These are phyloP conservation scores for Astrocystis sublimbata DNA, from an alignment of 495 filamentous ascomycete species.

Conservation along the genomic window DNA sequence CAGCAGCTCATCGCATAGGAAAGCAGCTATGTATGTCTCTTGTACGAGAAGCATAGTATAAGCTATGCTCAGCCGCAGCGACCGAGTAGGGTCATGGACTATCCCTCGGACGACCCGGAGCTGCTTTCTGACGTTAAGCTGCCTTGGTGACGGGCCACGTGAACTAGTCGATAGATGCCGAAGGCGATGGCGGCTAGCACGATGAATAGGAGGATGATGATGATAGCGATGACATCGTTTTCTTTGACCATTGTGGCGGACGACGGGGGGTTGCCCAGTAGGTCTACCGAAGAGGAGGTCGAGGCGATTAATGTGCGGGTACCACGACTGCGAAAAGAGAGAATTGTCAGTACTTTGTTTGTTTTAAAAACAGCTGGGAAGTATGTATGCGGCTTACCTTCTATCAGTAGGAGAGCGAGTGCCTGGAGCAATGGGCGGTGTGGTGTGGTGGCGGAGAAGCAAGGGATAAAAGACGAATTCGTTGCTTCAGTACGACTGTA, in stretches of 20 bases:
- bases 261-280: constrained; percentile 1
- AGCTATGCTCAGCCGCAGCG: background rate
- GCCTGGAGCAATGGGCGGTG: background rate
- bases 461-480: background rate
- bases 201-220: constrained; percentile 78
- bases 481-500: background rate
- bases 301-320: background rate
- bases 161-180: constrained; percentile 63
- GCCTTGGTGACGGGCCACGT: constrained; percentile 46
- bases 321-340: background rate
- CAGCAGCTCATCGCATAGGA: background rate
- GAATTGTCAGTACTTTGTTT: background rate
- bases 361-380: no score
- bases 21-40: background rate
- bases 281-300: no score
- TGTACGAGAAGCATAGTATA: background rate
- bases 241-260: constrained; percentile 55
- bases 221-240: constrained; percentile 80
- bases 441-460: background rate
- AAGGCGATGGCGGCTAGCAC: constrained; percentile 69
- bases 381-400: background rate
- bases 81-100: background rate
- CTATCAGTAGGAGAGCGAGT: background rate
- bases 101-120: background rate
- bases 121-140: constrained; percentile 21